Evolutionary conservation across 176 grass and related monocot genomes (phyloP).

Genomic region (Microstegium vimineum): DNA sequence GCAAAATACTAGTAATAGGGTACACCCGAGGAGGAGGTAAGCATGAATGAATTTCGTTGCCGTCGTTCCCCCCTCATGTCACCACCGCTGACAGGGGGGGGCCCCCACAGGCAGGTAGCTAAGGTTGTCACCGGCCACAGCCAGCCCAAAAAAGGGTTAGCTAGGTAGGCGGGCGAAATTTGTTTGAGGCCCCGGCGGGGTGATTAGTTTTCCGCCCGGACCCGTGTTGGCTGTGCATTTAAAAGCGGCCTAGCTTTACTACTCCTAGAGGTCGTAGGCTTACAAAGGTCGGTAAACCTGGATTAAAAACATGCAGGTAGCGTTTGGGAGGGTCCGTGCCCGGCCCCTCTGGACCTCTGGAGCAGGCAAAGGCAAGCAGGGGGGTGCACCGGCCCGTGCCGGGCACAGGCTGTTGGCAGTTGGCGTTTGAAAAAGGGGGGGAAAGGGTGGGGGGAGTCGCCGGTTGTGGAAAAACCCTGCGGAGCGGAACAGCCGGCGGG

Average conservation of each 20-base stretch:
- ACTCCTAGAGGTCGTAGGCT: background rate
- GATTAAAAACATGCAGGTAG: background rate
- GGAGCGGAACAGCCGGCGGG: background rate
- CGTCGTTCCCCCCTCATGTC: constrained; percentile 4
- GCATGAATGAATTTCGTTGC: background rate
- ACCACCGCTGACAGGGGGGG: background rate
- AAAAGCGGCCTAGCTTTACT: background rate
- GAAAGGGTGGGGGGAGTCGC: background rate
- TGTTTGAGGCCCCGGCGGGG: background rate
- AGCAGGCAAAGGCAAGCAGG: background rate
- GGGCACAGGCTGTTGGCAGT: background rate
- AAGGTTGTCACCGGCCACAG: background rate
- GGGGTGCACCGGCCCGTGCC: background rate
- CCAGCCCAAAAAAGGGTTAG: background rate
- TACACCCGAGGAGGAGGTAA: too few relatives aligned
- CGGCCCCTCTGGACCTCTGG: background rate
- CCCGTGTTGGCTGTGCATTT: background rate
- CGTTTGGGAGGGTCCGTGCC: background rate
- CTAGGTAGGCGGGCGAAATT: background rate
- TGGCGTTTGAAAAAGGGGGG: background rate
- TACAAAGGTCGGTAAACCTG: too few relatives aligned
- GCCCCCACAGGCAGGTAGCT: background rate
- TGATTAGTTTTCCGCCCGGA: background rate
- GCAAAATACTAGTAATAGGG: too few relatives aligned
- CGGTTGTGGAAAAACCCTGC: background rate